Base-by-base conservation (phyloP, 495 filamentous ascomycete genomes). In the Aspergillus funiculosus region DNA sequence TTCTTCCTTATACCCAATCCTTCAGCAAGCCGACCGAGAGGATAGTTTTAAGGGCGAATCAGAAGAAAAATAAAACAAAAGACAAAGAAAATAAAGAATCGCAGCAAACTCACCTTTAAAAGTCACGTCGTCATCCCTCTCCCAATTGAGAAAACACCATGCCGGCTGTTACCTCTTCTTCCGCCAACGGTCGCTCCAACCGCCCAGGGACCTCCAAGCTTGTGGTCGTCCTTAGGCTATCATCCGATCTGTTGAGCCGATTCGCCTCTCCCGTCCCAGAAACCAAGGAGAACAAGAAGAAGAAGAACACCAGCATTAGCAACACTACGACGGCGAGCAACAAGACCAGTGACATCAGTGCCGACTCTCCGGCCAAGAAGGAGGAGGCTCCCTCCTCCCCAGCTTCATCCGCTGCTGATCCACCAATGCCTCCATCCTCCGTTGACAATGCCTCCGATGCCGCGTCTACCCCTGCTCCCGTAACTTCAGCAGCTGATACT, bases 181-280 rank as follows among this genome's bases (percentile, higher is more conserved):
- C 50, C 46, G 51, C 57, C 50, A 62, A 65, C 63, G 58, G 60
- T 65, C 59, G 63, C 57, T 62, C 67, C 49, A 64, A 58, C 52
- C 53, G 62, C 43, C 58, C 69, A 25, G 56, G 57, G 14, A 35
- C 43, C 38, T 46, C 51, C 36, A 75, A 75, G 60, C 56, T 64
- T 56, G 56, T 79, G 21, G 52, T 85, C 57, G 66, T 66, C 31
- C 67, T 85, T 18, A 78, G 75, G 57, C 59, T 85, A 38, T 59
- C 75, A 5, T 58, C 72, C 24, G 60, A 70, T 1, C 35, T 57
- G 14, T 65, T 86, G 6, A 59, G 57, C 39, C 62, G 60, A 18
- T 80, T 83, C 50, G 56, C 64, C 21, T 56, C 48, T 28, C 54
- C 60, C 26, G 10, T 53, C 6, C 15, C 54, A 35, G 58, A 59